Conservation (phyloP, 2,329 filamentous ascomycete genomes). For the Phialocephala subalpina region DNA sequence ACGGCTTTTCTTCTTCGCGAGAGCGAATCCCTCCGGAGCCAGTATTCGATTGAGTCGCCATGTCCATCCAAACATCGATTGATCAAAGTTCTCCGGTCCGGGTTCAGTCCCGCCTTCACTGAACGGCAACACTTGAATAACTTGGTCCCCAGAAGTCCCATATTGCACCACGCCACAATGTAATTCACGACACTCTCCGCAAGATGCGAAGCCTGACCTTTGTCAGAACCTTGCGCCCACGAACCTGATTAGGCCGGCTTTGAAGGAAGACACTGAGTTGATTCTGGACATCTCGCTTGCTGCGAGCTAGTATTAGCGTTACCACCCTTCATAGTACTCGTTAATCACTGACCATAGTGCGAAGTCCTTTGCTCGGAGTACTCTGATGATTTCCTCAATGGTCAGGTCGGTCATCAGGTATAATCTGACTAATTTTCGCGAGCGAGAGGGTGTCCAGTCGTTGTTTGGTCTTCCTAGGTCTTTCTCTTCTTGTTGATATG, state of each 20-base stretch:
- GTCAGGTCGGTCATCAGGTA: conserved; percentile 3
- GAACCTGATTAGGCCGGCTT: conserved; percentile 17
- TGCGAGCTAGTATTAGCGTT: neutral
- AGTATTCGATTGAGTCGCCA: neutral
- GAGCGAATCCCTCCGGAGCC: neutral
- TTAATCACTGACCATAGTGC: neutral
- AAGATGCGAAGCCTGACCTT: conserved; percentile 15
- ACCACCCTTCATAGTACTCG: neutral
- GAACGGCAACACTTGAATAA: neutral
- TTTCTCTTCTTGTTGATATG: neutral
- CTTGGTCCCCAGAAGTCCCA: neutral
- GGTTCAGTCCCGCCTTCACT: neutral
- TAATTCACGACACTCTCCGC: conserved; percentile 13
- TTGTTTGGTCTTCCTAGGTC: neutral
- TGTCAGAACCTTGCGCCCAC: conserved; percentile 6
- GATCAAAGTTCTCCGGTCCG: neutral
- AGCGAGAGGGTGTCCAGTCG: neutral
- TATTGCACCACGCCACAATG: neutral
- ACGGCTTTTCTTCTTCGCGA: neutral
- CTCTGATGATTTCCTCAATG: neutral
- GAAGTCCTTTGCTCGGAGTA: neutral
- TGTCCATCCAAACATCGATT: neutral
- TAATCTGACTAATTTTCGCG: neutral
- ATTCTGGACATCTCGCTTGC: conserved; percentile 26
- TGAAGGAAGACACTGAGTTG: conserved; percentile 19